These are phyloP conservation scores for Xylona heveae DNA, from an alignment of 495 filamentous ascomycete genomes.

Conservation along the genomic window DNA sequence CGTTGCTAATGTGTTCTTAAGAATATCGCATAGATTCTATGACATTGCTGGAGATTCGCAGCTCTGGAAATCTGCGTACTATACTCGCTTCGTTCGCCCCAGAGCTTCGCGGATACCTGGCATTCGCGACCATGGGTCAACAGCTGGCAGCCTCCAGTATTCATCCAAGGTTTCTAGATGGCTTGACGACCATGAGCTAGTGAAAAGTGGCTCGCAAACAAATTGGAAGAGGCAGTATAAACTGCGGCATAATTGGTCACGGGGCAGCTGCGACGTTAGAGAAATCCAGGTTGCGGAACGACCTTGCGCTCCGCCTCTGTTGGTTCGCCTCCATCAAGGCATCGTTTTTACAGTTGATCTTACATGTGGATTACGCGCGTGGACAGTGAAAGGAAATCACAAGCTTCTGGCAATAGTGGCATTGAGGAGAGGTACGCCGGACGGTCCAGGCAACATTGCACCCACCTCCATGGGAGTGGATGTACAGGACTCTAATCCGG, in stretches of 20 bases:
- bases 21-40: slow-evolving; percentile 58
- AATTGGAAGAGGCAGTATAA: slow-evolving; percentile 88
- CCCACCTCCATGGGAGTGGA: slow-evolving; percentile 55
- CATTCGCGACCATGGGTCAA: slow-evolving; percentile 23
- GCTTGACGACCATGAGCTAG: slow-evolving; percentile 50
- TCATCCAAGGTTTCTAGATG: slow-evolving; percentile 58
- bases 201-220: slow-evolving; percentile 26
- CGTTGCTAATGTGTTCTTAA: slow-evolving; percentile 13
- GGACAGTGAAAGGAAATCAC: slow-evolving; percentile 41
- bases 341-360: slow-evolving; percentile 62
- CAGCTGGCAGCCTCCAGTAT: slow-evolving; percentile 30
- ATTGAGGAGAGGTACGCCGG: slow-evolving; percentile 12
- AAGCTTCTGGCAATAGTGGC: slow-evolving; percentile 26
- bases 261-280: slow-evolving; percentile 58
- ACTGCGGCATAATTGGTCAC: slow-evolving; percentile 79
- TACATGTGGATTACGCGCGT: slow-evolving; percentile 47
- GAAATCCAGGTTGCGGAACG: slow-evolving; percentile 45
- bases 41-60: slow-evolving; percentile 62
- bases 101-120: slow-evolving; percentile 58
- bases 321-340: slow-evolving; percentile 53
- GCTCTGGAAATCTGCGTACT: slow-evolving; percentile 82
- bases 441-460: slow-evolving; percentile 9
- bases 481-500: slow-evolving; percentile 12
- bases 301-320: slow-evolving; percentile 23
- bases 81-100: slow-evolving; percentile 71